Evolutionary conservation across 148 eudicot genomes (phyloP).

Genomic region (Spergularia marina): DNA sequence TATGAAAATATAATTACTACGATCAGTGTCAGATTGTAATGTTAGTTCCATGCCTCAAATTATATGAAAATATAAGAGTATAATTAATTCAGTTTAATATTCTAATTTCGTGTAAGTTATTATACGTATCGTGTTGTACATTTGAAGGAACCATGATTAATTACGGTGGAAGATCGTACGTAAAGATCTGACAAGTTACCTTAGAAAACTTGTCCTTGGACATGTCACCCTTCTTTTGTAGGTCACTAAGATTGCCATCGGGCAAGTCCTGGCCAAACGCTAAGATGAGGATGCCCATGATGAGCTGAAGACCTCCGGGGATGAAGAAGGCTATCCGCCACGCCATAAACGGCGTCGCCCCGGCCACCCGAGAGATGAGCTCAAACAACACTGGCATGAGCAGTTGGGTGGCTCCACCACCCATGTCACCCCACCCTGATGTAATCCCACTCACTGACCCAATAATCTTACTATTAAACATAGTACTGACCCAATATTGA

Average conservation of each 20-base stretch:
- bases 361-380: conserved; percentile 27
- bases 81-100: too few relatives aligned
- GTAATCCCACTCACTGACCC: conserved; percentile 49
- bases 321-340: conserved; percentile 54
- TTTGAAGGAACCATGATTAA: neutral
- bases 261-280: conserved; percentile 46
- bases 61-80: too few relatives aligned
- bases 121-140: neutral
- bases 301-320: conserved; percentile 44
- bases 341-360: conserved; percentile 47
- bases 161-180: too few relatives aligned
- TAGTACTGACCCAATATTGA: conserved; percentile 50
- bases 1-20: too few relatives aligned
- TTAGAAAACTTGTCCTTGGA: conserved; percentile 48
- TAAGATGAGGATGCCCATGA: conserved; percentile 44
- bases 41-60: too few relatives aligned
- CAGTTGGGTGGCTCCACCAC: conserved; percentile 53
- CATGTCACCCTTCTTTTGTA: conserved; percentile 48
- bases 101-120: too few relatives aligned
- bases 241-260: conserved; percentile 40
- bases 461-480: conserved; percentile 45
- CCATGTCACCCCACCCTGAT: conserved; percentile 55
- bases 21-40: too few relatives aligned
- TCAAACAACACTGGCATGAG: conserved; percentile 48
- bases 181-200: conserved; percentile 11